Base-by-base conservation (phyloP, 2,329 filamentous ascomycete genomes). In the Aspergillus fijiensis region DNA sequence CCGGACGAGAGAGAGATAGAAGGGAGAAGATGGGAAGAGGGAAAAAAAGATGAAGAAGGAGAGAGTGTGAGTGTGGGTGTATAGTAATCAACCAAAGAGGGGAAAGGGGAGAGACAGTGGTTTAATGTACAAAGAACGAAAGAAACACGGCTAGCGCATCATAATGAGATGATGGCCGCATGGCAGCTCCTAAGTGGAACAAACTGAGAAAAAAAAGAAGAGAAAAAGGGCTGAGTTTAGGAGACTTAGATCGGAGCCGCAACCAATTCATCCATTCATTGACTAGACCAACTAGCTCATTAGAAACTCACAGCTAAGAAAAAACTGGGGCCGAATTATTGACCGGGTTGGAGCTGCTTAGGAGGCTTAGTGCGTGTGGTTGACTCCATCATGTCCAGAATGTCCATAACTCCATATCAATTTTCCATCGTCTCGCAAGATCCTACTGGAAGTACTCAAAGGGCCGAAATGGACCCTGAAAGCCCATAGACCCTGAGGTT, bases 1-100 rank as follows among this genome's bases (percentile, higher is more conserved):
- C 45, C 45, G 49, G 35, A 54, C 23, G 23, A 48, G 39, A 25
- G 35, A 35, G 54, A 48, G 42, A 51, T 49, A 25, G 39, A 49
- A 19, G 33, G 29, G 25, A 35, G 55, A 35, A 23, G 45, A 42
- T 23, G 50, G 60, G 48, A 33, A 49, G 25, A 61, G 29, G 51
- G 14, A 49, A 51, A 49, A 49, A 51, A 50, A 29, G 39, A 55
- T 54, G 50, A 12, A 33, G 39, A 45, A 49, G 56, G 14, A 45
- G 14, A 45, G 21, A 49, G n/a, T 33, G 51, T 10, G 27, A 29
- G 27, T 29, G 27, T 29, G 27, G 9, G 7, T 10, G 27, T 29
- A 29, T 9, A 9, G 27, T 29, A 29, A 9, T 29, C 14, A 16
- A 35, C 23, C 27, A 54, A 45, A n/a, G 51, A 31, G 23, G 49